Conservation (phyloP, 768 basidiomycete species). For the Suillus luteus region DNA sequence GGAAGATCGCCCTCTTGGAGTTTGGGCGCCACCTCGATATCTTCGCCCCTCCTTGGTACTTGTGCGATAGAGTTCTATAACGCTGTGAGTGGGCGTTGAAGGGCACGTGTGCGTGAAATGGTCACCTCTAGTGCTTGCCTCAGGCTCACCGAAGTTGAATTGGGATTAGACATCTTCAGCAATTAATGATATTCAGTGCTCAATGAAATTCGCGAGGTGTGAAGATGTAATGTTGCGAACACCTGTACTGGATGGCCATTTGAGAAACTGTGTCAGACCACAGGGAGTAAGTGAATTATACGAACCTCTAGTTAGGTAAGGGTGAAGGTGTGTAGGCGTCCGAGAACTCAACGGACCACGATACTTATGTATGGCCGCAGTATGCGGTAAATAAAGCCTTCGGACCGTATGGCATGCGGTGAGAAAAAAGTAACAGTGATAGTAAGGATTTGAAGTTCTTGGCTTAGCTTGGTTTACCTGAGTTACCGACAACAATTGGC, state of each 20-base stretch:
- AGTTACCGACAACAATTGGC: neutral
- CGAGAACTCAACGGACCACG: neutral
- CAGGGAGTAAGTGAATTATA: neutral
- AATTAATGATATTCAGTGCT: neutral
- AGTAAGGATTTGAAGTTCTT: too few relatives aligned
- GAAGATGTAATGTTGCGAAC: neutral
- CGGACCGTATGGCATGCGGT: conserved; percentile 11
- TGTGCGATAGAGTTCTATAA: conserved; percentile 1
- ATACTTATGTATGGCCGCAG: neutral
- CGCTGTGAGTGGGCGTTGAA: conserved; percentile 6
- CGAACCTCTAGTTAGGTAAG: neutral
- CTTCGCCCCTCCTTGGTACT: neutral
- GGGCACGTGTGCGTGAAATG: neutral
- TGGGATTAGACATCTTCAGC: conserved; percentile 6
- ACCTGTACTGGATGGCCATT: neutral
- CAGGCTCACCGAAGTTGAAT: conserved; percentile 5
- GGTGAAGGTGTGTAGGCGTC: conserved; percentile 1
- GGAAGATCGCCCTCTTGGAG: conserved; percentile 28
- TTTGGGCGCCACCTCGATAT: neutral
- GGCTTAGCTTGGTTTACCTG: conserved; percentile 25
- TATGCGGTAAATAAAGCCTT: neutral
- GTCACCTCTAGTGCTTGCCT: conserved; percentile 18
- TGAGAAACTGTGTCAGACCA: neutral
- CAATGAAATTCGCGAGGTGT: neutral
- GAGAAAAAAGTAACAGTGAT: conserved; percentile 11